phyloP scores from a whole-genome alignment of 495 filamentous ascomycete species.

The Xylaria telfairii region DNA sequence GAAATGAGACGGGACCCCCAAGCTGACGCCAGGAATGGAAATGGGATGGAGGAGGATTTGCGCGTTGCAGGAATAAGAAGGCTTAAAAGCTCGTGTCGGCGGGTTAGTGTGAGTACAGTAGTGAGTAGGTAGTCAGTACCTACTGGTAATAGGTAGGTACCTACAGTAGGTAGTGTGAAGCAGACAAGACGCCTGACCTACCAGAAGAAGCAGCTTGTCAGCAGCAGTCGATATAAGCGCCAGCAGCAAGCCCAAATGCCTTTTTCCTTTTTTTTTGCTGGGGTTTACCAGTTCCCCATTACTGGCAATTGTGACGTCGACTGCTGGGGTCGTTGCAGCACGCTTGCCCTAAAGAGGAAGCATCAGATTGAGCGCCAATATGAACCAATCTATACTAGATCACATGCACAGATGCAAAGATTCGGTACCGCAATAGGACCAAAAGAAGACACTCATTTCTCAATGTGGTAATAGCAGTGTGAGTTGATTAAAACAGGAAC shows the following conservation, averaged over 20 bases:
- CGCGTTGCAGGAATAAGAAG: slow-evolving; percentile 9
- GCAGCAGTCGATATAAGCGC: slow-evolving; percentile 14
- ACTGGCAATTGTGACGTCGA: slow-evolving; percentile 16
- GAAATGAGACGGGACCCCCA: slow-evolving; percentile 2
- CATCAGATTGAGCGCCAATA: background rate
- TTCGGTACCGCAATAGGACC: background rate
- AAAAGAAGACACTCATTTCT: background rate
- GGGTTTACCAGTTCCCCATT: background rate
- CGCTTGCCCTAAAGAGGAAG: slow-evolving; percentile 16
- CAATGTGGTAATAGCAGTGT: background rate
- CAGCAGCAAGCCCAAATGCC: background rate
- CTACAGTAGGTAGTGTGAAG: too few relatives aligned
- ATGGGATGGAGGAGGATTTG: background rate
- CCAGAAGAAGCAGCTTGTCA: slow-evolving; percentile 3
- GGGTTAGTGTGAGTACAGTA: background rate
- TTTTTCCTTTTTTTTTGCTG: too few relatives aligned
- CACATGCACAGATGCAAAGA: slow-evolving; percentile 4
- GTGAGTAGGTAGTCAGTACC: too few relatives aligned
- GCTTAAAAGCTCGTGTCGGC: background rate
- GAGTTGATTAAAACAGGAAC: background rate
- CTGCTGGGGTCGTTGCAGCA: background rate
- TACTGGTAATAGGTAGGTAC: too few relatives aligned
- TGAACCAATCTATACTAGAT: background rate
- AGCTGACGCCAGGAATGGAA: slow-evolving; percentile 19
- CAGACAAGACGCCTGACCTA: slow-evolving; percentile 12